A percentile compares a stretch with the other conserved stretches of the same genome.
Conservation (phyloP, 768 basidiomycete species). For the Boletus barrowsii region DNA sequence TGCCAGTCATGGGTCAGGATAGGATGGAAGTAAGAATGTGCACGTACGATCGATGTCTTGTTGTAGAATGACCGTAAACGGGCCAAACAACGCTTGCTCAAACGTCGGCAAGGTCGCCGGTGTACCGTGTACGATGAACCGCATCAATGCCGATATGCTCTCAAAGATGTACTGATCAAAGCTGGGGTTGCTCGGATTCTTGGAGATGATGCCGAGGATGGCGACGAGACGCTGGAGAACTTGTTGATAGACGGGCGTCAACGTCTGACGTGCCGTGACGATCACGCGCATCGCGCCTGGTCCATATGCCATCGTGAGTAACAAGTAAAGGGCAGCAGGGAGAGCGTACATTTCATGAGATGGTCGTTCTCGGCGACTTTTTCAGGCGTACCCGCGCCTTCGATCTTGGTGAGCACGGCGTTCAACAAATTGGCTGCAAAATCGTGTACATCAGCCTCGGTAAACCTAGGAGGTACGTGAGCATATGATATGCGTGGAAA, state of each 20-base stretch:
- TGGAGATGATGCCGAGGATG: constrained; percentile 85
- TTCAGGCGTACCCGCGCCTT: constrained; percentile 74
- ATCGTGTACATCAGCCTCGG: constrained; percentile 82
- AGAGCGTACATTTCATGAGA: constrained; percentile 85
- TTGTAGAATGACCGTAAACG: no score
- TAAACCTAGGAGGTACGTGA: constrained; percentile 54
- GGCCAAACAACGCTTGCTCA: no score
- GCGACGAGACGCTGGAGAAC: constrained; percentile 71
- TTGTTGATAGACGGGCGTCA: constrained; percentile 64
- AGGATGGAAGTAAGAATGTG: no score
- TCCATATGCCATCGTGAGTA: background rate
- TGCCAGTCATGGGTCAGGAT: no score
- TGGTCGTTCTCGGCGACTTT: constrained; percentile 98
- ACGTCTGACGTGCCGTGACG: constrained; percentile 77
- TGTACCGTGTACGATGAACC: constrained; percentile 66
- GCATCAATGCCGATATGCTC: constrained; percentile 89
- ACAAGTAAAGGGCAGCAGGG: background rate
- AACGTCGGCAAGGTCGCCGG: no score
- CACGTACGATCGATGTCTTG: no score
- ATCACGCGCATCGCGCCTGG: constrained; percentile 93
- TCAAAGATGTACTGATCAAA: constrained; percentile 99
- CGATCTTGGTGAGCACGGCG: constrained; percentile 76
- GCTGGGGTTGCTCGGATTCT: constrained; percentile 95
- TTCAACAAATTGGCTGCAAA: constrained; percentile 71
- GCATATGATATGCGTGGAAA: background rate